Conservation (phyloP, 768 basidiomycete genomes). For the Pisolithus orientalis region DNA sequence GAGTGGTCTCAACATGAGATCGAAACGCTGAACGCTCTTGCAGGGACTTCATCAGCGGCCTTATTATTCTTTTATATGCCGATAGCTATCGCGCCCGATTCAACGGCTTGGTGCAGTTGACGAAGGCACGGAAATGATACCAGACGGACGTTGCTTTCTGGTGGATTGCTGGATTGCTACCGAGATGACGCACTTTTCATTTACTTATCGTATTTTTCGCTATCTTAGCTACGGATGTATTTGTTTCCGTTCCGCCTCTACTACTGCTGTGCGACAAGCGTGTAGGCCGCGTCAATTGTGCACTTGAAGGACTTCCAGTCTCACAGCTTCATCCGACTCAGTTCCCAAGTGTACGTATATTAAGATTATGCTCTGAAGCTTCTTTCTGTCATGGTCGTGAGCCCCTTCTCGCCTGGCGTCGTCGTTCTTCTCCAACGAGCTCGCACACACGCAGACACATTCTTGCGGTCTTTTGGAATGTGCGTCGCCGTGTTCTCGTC, state of each 20-base stretch:
- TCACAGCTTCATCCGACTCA: no score
- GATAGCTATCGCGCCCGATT: constrained; percentile 41
- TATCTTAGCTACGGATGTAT: no score
- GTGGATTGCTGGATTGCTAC: neutral
- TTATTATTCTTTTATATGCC: constrained; percentile 43
- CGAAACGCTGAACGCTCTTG: constrained; percentile 1
- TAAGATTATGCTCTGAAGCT: neutral
- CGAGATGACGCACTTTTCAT: neutral
- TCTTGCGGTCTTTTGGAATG: constrained; percentile 76
- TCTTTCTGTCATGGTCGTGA: constrained; percentile 14
- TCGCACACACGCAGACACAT: constrained; percentile 36
- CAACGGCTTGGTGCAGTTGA: constrained; percentile 32
- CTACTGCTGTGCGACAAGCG: no score
- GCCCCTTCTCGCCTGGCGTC: constrained; percentile 13
- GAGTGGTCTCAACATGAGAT: neutral
- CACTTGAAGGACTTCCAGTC: no score
- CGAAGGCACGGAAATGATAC: constrained; percentile 31
- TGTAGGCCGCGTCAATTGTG: no score
- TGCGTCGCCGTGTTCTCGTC: constrained; percentile 35
- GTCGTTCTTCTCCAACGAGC: constrained; percentile 25
- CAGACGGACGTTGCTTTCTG: neutral
- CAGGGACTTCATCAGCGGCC: constrained; percentile 48
- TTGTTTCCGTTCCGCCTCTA: no score
- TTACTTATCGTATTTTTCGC: constrained; percentile 9
- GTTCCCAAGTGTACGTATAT: no score